Percentiles rank a stretch among this genome's conserved stretches.
phyloP scores from a whole-genome alignment of 768 basidiomycete species.

The Phaeotremella fagi region DNA sequence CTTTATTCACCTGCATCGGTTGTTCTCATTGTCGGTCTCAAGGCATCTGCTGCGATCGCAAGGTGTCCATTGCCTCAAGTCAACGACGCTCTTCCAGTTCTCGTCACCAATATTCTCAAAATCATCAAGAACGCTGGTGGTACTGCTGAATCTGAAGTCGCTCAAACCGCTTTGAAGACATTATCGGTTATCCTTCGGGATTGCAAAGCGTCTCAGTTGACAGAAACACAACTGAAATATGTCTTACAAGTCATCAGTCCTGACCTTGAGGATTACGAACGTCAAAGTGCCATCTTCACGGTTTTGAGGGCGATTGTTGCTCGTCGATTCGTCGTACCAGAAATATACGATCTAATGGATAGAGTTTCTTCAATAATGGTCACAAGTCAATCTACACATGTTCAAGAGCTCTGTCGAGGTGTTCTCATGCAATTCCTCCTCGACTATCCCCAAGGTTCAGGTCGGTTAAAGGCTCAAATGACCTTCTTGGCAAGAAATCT shows the following conservation, averaged over 20 bases:
- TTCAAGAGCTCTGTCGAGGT: conserved; percentile 85
- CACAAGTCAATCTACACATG: conserved; percentile 81
- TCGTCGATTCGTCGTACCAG: conserved; percentile 86
- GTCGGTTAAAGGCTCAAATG: conserved; percentile 80
- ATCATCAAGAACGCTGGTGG: conserved; percentile 76
- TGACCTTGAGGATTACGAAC: conserved; percentile 80
- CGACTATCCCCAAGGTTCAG: conserved; percentile 94
- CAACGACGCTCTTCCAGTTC: conserved; percentile 70
- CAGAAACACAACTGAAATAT: conserved; percentile 82
- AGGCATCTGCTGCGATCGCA: conserved; percentile 70
- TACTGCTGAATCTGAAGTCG: conserved; percentile 76
- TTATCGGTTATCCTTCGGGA: conserved; percentile 87
- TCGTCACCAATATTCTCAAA: conserved; percentile 74
- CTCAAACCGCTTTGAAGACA: conserved; percentile 80
- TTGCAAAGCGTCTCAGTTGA: conserved; percentile 69
- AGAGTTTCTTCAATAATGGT: conserved; percentile 86
- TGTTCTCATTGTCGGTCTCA: conserved; percentile 70
- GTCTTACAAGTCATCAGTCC: conserved; percentile 80
- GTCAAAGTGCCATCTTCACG: conserved; percentile 80
- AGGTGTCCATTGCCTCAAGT: conserved; percentile 77
- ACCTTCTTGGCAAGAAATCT: conserved; percentile 87
- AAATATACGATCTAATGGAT: conserved; percentile 96
- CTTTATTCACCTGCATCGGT: conserved; percentile 75
- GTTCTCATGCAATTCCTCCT: conserved; percentile 88
- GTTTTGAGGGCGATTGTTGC: conserved; percentile 85